Evolutionary conservation across 257 asterid genomes (phyloP), one percentile per base, ranked within the genome.

Genomic region (Solanum sejunctum): DNA sequence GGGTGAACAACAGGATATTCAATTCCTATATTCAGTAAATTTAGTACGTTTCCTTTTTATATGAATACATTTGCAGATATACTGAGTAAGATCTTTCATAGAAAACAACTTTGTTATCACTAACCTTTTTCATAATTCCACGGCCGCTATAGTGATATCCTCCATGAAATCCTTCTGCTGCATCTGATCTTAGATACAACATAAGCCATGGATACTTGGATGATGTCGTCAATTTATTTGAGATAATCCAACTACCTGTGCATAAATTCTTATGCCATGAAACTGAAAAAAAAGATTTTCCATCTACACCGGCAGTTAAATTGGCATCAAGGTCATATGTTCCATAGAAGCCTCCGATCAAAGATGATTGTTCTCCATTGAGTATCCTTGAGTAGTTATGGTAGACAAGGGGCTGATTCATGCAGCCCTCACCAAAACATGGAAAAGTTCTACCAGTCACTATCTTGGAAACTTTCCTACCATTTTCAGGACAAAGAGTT

Each of bases 201-300:
- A 94, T 94, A 64, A 93, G 96, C 97, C 97, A 94, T 36, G 98
- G 98, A 87, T 94, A 94, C 87, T 90, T 94, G 71, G 91, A 80
- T 5, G 97, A 93, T 11, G 98, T 92, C 7, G 89, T 92, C 92
- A 94, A 80, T 84, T 93, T 94, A 0, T 94, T 85, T 10, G 93
- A 92, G 21, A 93, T 13, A 47, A 92, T 89, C 97, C 97, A 94
- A 89, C 97, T 93, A 7, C 89, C 84, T 6, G 94, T 88, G 89
- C 89, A 91, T 51, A 85, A 61, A 84, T 94, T 93, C 93, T 92
- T 94, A 81, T 70, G 85, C 97, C 96, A 94, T 16, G 94, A 87
- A 86, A 69, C 91, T 11, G 95, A 85, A 84, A 94, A 94, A 82
- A 92, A 92, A 3, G 97, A 93, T 36, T 67, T 85, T 0, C 88